A percentile compares a stretch with the other conserved stretches of the same genome.
phyloP scores from a whole-genome alignment of 1,139 yeast species.

The Blastobotrys buckinghamii region DNA sequence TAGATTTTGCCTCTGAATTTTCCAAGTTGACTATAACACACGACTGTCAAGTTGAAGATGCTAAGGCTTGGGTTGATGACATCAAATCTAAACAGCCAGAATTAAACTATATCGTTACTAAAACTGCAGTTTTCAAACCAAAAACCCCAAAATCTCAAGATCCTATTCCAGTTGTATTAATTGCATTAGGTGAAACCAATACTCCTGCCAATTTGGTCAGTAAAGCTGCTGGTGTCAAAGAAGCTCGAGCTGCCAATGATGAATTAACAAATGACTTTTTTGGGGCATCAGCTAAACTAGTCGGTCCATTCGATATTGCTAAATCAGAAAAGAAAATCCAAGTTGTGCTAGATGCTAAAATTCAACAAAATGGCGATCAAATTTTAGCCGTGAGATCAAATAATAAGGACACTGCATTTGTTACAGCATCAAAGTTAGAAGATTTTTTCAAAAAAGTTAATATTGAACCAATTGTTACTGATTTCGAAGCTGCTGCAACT shows the following conservation, averaged over 20 bases:
- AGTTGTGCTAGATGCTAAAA: slow-evolving; percentile 56
- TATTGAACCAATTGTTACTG: slow-evolving; percentile 58
- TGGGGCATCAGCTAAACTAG: slow-evolving; percentile 31
- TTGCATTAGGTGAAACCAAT: slow-evolving; percentile 62
- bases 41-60: slow-evolving; percentile 24
- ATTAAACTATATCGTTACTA: slow-evolving; percentile 37
- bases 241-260: slow-evolving; percentile 82
- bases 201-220: slow-evolving; percentile 69
- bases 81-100: slow-evolving; percentile 18
- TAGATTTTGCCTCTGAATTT: slow-evolving; percentile 16
- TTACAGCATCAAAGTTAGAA: slow-evolving; percentile 44
- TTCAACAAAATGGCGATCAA: slow-evolving; percentile 26
- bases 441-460: slow-evolving; percentile 53
- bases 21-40: slow-evolving; percentile 25
- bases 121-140: slow-evolving; percentile 83
- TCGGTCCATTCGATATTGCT: slow-evolving; percentile 9
- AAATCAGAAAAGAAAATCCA: slow-evolving; percentile 44
- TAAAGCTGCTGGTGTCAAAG: slow-evolving; percentile 64
- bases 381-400: slow-evolving; percentile 51
- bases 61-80: slow-evolving; percentile 25
- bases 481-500: slow-evolving; percentile 49
- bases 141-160: slow-evolving; percentile 79
- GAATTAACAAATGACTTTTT: slow-evolving; percentile 69
- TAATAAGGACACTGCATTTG: slow-evolving; percentile 50
- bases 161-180: slow-evolving; percentile 77